phyloP scores from a whole-genome alignment of 176 grass and related monocot species.

The Phyllostachys edulis region DNA sequence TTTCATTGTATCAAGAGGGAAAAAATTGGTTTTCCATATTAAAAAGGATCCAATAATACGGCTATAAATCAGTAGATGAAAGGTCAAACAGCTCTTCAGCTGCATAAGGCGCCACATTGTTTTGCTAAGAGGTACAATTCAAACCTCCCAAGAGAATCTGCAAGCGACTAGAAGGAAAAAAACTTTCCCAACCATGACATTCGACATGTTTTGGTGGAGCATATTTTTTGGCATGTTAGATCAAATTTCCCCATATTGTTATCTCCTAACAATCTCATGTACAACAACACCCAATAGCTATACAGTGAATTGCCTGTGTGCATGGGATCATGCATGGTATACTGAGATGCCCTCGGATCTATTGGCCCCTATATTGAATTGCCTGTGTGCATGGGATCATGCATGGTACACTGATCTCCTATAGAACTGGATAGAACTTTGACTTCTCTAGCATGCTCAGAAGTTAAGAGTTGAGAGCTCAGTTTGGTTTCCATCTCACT shows the following conservation, averaged over 20 bases:
- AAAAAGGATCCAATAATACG: not conserved
- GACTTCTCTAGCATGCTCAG: not conserved
- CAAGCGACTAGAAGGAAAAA: not conserved
- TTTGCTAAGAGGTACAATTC: not conserved
- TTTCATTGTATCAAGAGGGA: not conserved
- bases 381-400: not conserved
- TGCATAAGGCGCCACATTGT: not conserved
- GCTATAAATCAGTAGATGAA: not conserved
- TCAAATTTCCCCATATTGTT: not conserved
- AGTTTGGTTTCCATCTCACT: not conserved
- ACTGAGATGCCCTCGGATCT: not conserved
- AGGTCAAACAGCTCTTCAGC: not conserved
- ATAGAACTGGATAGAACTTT: not conserved
- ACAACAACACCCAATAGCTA: not conserved
- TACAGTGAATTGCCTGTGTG: too few species aligned
- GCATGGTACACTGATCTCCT: not conserved
- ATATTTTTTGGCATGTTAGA: not conserved
- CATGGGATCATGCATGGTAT: too few species aligned
- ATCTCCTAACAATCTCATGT: not conserved
- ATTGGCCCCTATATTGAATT: not conserved
- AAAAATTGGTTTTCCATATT: not conserved
- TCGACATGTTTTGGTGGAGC: not conserved
- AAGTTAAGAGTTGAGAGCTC: not conserved
- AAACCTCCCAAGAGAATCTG: conserved; percentile 1
- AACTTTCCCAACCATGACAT: not conserved